Evolutionary conservation across 164 flowering plant genomes (phyloP), one percentile per base, ranked within the genome.

Genomic region (Vitis amurensis): DNA sequence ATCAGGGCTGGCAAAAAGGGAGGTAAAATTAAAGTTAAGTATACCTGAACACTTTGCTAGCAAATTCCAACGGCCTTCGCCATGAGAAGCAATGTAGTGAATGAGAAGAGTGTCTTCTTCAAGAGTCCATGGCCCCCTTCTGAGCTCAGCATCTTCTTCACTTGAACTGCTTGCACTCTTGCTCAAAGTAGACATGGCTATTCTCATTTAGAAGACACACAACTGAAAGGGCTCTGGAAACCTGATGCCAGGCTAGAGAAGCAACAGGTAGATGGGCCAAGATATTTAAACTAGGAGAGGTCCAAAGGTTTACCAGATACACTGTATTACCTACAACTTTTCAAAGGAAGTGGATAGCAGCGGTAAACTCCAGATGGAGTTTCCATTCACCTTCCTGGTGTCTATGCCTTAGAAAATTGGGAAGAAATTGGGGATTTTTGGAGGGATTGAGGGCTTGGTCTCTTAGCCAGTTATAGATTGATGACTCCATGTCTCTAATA

Each of bases 61-160:
- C 63, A 77, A 70, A 79, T 92, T 90, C 97, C 97, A 92, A 8
- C 92, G 87, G 11, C 95, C 93, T 77, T 92, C 95, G 8, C 97
- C 91, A 58, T 86, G 87, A 64, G 47, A 70, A 60, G 87, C 71
- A 62, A 89, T 85, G 82, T 79, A 86, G 48, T 83, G 85, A 44
- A 79, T 78, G 55, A 90, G 87, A 48, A 85, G 77, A 64, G 73
- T 78, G 74, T 93, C 98, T 80, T 93, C 98, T 47, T 93, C 95
- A 44, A 82, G 79, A 29, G 98, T 91, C 98, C 98, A 93, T 61
- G 97, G 95, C n/a, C 98, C 98, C 84, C 88, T 87, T 66, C 98
- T 82, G 7, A 93, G 79, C 63, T 88, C 92, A 29, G 1, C 51
- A n/a, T 68, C 81, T 63, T 84, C 86, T 73, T 85, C 86, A 57